Base-by-base conservation (phyloP, 169 alveolate genomes). In the Cryptosporidium meleagridis region DNA sequence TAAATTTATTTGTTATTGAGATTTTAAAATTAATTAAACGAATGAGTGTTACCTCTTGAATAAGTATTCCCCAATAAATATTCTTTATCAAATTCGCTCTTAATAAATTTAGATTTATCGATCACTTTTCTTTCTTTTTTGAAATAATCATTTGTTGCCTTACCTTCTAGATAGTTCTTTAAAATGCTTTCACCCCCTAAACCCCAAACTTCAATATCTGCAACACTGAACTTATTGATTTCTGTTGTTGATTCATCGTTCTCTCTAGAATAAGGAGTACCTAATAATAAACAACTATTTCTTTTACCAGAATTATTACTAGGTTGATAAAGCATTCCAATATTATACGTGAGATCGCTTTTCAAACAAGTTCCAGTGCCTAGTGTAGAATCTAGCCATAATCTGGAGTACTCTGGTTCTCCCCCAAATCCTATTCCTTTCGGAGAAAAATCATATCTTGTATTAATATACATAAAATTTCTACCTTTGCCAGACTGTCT, bases 171-270 rank as follows among this genome's bases (percentile, higher is more conserved):
- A 23, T 80, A 80, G 3, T 80, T 75, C 14, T 80, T 59, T 16
- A 62, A 80, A 29, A 80, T 44, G 23, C 65, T 33, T 0, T 31
- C 14, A 48, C 75, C 89, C n/a, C 89, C 89, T 18, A 80, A 45
- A 5, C 89, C 89, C 89, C 89, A 80, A 80, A 80, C 89, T 67
- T 80, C 89, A 1, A 80, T 65, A 21, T 80, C 89, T 8, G 89
- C 89, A 39, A 80, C 75, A 23, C 68, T 80, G 16, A 80, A 80
- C 39, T 59, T 59, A n/a, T 29, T 80, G 31, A 80, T 61, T 29
- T 80, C 89, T 21, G 75, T 45, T 4, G 75, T 62, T 45, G 89
- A 37, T 39, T 80, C 89, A 39, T 80, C 89, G 2, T 6, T 61
- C 35, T 65, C 89, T 39, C 9, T 67, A 39, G 73, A 80, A 41